These are phyloP conservation scores for Aspergillus floridensis DNA, from an alignment of 2,329 filamentous ascomycete species.

Conservation along the genomic window DNA sequence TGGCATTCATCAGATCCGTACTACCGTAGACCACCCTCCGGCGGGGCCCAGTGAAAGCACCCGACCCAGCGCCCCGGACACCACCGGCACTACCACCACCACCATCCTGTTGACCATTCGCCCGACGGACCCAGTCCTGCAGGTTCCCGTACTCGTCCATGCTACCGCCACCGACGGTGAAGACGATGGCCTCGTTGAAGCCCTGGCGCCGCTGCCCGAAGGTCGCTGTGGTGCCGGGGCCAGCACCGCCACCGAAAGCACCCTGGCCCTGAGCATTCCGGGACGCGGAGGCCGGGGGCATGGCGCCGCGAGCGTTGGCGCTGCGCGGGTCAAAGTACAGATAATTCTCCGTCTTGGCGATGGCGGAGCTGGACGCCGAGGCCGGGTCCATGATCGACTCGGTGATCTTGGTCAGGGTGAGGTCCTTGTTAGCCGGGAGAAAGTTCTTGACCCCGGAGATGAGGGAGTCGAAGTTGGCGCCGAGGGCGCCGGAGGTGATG, in stretches of 20 bases:
- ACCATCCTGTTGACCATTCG: conserved; percentile 55
- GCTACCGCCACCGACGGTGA: conserved; percentile 90
- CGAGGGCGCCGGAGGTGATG: conserved; percentile 85
- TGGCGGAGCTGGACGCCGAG: conserved; percentile 82
- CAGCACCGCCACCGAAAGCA: conserved; percentile 41
- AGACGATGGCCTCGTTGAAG: conserved; percentile 88
- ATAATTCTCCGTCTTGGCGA: conserved; percentile 94
- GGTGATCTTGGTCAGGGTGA: conserved; percentile 96
- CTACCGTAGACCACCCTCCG: conserved; percentile 91
- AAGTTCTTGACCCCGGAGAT: conserved; percentile 98
- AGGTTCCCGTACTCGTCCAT: conserved; percentile 99
- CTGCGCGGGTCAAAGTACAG: conserved; percentile 96
- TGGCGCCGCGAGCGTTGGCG: conserved; percentile 85
- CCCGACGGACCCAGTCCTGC: conserved; percentile 89
- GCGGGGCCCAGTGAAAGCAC: conserved; percentile 52
- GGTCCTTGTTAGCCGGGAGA: conserved; percentile 89
- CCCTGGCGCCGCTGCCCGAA: conserved; percentile 90
- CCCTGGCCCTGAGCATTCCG: conserved; percentile 44
- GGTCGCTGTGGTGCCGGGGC: conserved; percentile 70
- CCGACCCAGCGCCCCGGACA: conserved; percentile 24
- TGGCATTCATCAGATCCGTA: conserved; percentile 68
- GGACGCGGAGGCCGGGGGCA: conserved; percentile 70
- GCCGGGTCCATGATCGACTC: conserved; percentile 97
- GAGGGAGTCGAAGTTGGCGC: conserved; percentile 86
- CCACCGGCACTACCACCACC: conserved; percentile 41